Evolutionary conservation across 129 eudicot species (phyloP).

Genomic region (Pseudognaphalium luteoalbum): DNA sequence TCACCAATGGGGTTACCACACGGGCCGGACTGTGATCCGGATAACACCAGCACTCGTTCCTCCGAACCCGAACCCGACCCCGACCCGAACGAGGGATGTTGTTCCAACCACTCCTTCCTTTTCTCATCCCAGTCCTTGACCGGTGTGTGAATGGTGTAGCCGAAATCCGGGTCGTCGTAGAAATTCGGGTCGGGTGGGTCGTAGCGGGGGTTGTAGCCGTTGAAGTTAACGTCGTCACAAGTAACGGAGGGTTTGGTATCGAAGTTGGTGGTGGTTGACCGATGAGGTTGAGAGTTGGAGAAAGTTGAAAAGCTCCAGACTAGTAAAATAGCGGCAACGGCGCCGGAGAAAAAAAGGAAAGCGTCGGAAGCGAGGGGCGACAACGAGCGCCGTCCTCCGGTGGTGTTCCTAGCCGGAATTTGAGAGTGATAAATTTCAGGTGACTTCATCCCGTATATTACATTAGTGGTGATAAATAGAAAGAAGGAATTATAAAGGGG

Average conservation of each 20-base stretch:
- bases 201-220: slow-evolving; percentile 22
- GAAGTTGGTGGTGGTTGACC: slow-evolving; percentile 11
- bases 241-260: slow-evolving; percentile 18
- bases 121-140: slow-evolving; percentile 68
- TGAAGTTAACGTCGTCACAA: neutral
- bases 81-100: slow-evolving; percentile 52
- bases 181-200: slow-evolving; percentile 59
- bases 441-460: slow-evolving; percentile 35
- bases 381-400: slow-evolving; percentile 26
- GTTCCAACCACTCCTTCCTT: slow-evolving; percentile 55
- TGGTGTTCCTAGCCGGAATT: slow-evolving; percentile 33
- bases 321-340: slow-evolving; percentile 47
- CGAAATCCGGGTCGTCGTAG: slow-evolving; percentile 52
- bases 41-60: slow-evolving; percentile 53
- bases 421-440: slow-evolving; percentile 43
- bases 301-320: slow-evolving; percentile 60
- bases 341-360: slow-evolving; percentile 43
- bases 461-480: neutral
- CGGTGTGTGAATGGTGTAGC: slow-evolving; percentile 34
- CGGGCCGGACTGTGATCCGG: slow-evolving; percentile 84
- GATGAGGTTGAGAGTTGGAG: slow-evolving; percentile 33
- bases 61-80: slow-evolving; percentile 43
- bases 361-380: slow-evolving; percentile 36
- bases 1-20: slow-evolving; percentile 78
- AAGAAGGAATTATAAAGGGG: no score